Evolutionary conservation across 768 basidiomycete genomes (phyloP), one percentile per base, ranked within the genome.

Genomic region (Kwoniella mangroviensis): DNA sequence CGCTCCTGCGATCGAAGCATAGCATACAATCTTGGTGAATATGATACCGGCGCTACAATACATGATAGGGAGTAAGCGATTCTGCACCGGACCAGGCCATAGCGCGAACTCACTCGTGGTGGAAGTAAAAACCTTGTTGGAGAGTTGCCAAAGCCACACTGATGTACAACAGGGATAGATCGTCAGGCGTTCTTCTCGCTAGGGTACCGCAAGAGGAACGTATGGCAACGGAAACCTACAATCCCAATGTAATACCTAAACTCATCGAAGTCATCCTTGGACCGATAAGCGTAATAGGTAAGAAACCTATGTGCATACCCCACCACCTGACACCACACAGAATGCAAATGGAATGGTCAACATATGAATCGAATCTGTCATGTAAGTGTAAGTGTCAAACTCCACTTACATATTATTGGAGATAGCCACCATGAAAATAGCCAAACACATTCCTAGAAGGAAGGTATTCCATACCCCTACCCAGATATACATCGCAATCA

Each of bases 201-300:
- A 49, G 6, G 55, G 41, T 57, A 28, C n/a, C 28, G 13, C 13
- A 13, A 24, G 26, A 58, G 11, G 24, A 58, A 28, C 12, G 56
- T 7, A 28, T 58, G 12, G 56, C n/a, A 34, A 13, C 66, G 17
- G 4, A 22, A n/a, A 75, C 78, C 72, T 64, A 79, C 78, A 79
- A 77, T 12, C 70, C 72, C 4, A 74, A 9, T 10, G 78, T 79
- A 53, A 70, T 70, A 13, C 78, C 78, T 19, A 79, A 70, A 58
- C 71, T 72, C 54, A 73, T 75, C 21, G 75, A 77, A 15, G 72
- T 74, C 51, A 71, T 59, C 28, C 78, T 51, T 3, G 78, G 78
- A 21, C 78, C 78, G 3, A 79, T 77, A 1, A 79, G 66, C 3
- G 78, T 77, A 19, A 79, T 72, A 49, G 58, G 58, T 40, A 72